A percentile compares a stretch with the other conserved stretches of the same genome.
Conservation (phyloP, 352 stramenopile species). For the Peronospora destructor region DNA sequence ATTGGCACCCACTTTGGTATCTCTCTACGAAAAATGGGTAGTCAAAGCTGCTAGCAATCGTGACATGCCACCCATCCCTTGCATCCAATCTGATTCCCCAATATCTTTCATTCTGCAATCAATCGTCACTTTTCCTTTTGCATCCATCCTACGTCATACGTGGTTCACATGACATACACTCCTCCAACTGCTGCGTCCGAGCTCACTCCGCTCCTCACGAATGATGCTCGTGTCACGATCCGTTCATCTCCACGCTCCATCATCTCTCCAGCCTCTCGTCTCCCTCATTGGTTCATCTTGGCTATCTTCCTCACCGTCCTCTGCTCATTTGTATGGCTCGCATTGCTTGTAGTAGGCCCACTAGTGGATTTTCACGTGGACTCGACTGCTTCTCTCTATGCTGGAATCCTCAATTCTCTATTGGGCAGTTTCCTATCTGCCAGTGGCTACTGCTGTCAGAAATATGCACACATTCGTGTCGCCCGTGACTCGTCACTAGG, state of each 20-base stretch:
- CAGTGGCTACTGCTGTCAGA: conserved; percentile 78
- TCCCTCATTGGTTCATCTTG: conserved; percentile 54
- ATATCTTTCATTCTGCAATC: not conserved
- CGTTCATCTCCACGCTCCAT: not conserved
- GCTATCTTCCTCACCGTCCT: conserved; percentile 34
- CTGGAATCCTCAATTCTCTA: conserved; percentile 65
- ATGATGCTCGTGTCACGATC: conserved; percentile 13
- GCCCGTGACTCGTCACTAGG: conserved; percentile 41
- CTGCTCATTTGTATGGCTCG: conserved; percentile 43
- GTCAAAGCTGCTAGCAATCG: no score
- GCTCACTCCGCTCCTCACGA: conserved; percentile 25
- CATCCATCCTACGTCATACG: not conserved
- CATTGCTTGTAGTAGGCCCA: conserved; percentile 37
- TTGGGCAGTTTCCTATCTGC: conserved; percentile 69
- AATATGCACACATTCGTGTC: conserved; percentile 58
- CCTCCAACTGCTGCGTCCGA: conserved; percentile 11
- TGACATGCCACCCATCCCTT: no score
- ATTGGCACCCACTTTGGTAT: no score
- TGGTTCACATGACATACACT: not conserved
- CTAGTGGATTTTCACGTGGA: conserved; percentile 26
- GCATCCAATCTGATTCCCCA: no score
- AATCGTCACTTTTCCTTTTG: not conserved
- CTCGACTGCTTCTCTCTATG: conserved; percentile 45
- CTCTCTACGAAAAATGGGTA: no score
- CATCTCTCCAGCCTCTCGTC: conserved; percentile 11